A percentile compares a stretch with the other conserved stretches of the same genome.
Evolutionary conservation across 176 grass and related monocot species (phyloP).

Genomic region (Metroxylon sagu): DNA sequence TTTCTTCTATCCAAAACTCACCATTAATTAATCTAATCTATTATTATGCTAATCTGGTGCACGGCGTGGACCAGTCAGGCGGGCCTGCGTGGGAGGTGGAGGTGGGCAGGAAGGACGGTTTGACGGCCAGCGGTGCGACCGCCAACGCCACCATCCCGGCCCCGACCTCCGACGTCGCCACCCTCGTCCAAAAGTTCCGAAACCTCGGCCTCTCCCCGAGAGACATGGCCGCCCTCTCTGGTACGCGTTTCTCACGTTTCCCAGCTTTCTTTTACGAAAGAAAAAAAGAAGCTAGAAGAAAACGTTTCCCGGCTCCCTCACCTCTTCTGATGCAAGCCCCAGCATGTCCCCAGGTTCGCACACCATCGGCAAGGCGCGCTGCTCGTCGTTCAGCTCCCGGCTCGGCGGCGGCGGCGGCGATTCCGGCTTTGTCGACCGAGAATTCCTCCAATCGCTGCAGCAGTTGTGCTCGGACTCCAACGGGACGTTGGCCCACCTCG

Average conservation of each 20-base stretch:
- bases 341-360: slow-evolving; percentile 37
- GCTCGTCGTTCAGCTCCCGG: slow-evolving; percentile 68
- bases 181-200: slow-evolving; percentile 70
- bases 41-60: too few species aligned
- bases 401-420: not conserved
- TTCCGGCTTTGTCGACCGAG: not conserved
- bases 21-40: too few species aligned
- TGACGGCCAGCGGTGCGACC: slow-evolving; percentile 32
- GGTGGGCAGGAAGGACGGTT: slow-evolving; percentile 62
- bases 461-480: slow-evolving; percentile 61
- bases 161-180: slow-evolving; percentile 65
- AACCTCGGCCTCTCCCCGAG: slow-evolving; percentile 56
- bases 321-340: too few species aligned
- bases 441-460: slow-evolving; percentile 72
- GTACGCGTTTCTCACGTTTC: slow-evolving; percentile 8
- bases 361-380: slow-evolving; percentile 81
- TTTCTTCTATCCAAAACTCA: too few species aligned
- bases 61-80: slow-evolving; percentile 33
- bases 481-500: slow-evolving; percentile 65
- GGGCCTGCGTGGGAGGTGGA: slow-evolving; percentile 75
- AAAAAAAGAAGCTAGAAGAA: too few species aligned
- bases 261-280: too few species aligned
- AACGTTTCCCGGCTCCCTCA: too few species aligned
- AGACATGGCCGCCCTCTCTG: slow-evolving; percentile 83
- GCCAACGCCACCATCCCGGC: slow-evolving; percentile 69